Evolutionary conservation across 148 eudicot genomes (phyloP), one percentile per base, ranked within the genome.

Genomic region (Beta vulgaris): DNA sequence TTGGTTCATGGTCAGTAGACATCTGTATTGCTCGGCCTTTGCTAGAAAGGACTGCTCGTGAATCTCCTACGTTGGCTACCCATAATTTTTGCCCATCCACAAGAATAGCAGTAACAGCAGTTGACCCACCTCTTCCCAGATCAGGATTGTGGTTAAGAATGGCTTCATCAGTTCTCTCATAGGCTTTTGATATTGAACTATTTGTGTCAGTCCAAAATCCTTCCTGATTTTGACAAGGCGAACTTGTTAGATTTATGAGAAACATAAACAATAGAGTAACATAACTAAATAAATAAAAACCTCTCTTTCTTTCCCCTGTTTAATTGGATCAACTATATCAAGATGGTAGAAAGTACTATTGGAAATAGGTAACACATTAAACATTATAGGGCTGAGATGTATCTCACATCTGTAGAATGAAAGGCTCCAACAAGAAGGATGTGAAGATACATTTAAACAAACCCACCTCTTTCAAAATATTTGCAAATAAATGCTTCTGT

Each of bases 31-130:
- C 97, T 40, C 76, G 78, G 37, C 93, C 97, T 42, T 83, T 82
- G 68, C 76, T 81, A 42, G 93, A 91, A 76, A 91, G 88, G 62
- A 91, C 93, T 59, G 90, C 97, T 68, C 97, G 85, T 71, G 97
- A 91, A 77, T 91, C 97, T 81, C 97, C 97, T 51, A 91, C 90
- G 66, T 91, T 91, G 49, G 93, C 97, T 59, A 91, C 88, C 89
- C 81, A 87, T 63, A 91, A 74, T 62, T 81, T 83, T 72, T 63
- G 77, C 25, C 97, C 91, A 63, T 91, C 81, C 46, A 91, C 85
- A 58, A 91, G 88, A 77, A 91, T 85, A 57, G 97, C 93, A 29
- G 93, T 91, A 54, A 91, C 97, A 55, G 97, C 97, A 69, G 97
- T 91, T 62, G 97, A 91, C 49, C 97, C 97, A 76, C 97, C 97